Conservation (phyloP, 495 filamentous ascomycete species). For the Trypethelium eluteriae region DNA sequence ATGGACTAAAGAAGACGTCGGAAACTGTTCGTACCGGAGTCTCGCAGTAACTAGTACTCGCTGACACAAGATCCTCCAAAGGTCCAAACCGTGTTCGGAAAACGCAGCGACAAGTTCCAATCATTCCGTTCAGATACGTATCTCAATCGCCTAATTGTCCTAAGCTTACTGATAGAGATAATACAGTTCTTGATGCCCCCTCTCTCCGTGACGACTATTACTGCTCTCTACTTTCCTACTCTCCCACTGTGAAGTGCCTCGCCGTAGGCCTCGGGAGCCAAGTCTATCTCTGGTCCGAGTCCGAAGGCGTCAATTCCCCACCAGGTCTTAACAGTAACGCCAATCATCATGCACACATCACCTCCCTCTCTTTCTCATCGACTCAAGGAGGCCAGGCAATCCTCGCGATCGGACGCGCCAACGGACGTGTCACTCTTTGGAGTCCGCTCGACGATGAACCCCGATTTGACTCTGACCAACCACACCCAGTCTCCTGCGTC, state of each 20-base stretch:
- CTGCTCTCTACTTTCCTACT: constrained; percentile 86
- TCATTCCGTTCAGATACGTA: constrained; percentile 68
- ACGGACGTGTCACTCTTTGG: constrained; percentile 58
- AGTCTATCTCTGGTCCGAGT: constrained; percentile 87
- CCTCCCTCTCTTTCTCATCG: constrained; percentile 83
- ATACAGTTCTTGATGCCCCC: constrained; percentile 74
- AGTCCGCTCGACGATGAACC: constrained; percentile 50
- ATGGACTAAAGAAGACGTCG: constrained; percentile 45
- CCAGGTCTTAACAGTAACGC: background rate
- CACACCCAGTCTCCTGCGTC: constrained; percentile 65
- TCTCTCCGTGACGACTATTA: constrained; percentile 90
- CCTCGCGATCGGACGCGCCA: constrained; percentile 73
- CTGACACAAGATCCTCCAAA: constrained; percentile 19
- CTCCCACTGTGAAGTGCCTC: constrained; percentile 58
- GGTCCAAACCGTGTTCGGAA: background rate
- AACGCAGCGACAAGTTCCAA: constrained; percentile 43
- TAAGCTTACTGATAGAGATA: constrained; percentile 20
- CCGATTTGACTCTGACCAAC: constrained; percentile 67
- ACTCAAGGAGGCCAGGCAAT: constrained; percentile 67
- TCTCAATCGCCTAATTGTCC: background rate
- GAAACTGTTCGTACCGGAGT: constrained; percentile 21
- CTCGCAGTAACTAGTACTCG: constrained; percentile 14
- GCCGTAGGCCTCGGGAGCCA: constrained; percentile 76
- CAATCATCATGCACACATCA: constrained; percentile 49
- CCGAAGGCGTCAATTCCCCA: constrained; percentile 39